These are phyloP conservation scores for Williopsis jadinii DNA, from an alignment of 1,139 yeast species.

Conservation along the genomic window DNA sequence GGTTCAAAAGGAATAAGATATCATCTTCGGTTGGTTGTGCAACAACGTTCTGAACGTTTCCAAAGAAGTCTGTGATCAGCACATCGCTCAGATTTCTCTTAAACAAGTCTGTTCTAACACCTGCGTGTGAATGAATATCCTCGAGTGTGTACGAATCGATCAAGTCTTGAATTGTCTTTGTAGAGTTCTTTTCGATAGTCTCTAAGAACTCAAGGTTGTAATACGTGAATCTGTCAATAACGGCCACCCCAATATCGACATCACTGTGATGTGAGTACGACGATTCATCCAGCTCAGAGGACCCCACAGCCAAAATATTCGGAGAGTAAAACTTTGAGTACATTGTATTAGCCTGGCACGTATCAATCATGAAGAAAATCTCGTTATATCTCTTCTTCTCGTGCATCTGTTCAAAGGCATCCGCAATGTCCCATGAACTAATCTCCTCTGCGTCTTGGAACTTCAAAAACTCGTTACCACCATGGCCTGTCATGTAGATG, in stretches of 20 bases:
- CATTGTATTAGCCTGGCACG: constrained; percentile 99
- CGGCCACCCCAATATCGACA: constrained; percentile 94
- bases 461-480: constrained; percentile 94
- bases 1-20: constrained; percentile 16
- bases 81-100: constrained; percentile 63
- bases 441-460: constrained; percentile 98
- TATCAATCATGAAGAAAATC: constrained; percentile 94
- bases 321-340: constrained; percentile 90
- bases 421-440: constrained; percentile 91
- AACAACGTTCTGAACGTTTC: constrained; percentile 81
- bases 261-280: constrained; percentile 96
- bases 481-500: constrained; percentile 96
- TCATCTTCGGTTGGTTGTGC: constrained; percentile 38
- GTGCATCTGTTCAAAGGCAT: constrained; percentile 95
- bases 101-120: constrained; percentile 78
- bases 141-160: constrained; percentile 80
- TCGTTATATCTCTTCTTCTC: constrained; percentile 94
- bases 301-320: constrained; percentile 87
- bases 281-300: constrained; percentile 82
- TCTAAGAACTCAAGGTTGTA: constrained; percentile 87
- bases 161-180: constrained; percentile 70
- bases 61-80: constrained; percentile 86
- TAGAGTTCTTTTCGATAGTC: constrained; percentile 65
- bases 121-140: constrained; percentile 87
- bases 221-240: constrained; percentile 92